These are phyloP conservation scores for Dujonia santamariae DNA, from an alignment of 1,139 yeast genomes.

Conservation along the genomic window DNA sequence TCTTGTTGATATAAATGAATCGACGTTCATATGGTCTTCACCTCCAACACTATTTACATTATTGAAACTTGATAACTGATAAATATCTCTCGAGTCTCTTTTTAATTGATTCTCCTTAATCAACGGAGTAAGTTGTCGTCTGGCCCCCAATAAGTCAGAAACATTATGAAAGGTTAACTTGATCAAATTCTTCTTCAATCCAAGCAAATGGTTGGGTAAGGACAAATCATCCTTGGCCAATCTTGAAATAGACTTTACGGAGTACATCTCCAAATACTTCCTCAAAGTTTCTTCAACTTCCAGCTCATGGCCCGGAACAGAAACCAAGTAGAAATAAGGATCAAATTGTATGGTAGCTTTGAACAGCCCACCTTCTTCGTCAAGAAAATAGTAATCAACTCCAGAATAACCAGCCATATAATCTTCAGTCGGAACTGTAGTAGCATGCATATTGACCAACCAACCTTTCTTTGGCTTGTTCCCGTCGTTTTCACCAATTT, in stretches of 20 bases:
- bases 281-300: constrained; percentile 87
- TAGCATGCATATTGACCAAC: constrained; percentile 84
- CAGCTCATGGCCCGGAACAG: constrained; percentile 62
- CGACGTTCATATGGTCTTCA: constrained; percentile 10
- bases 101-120: constrained; percentile 64
- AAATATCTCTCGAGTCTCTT: constrained; percentile 68
- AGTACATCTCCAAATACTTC: constrained; percentile 58
- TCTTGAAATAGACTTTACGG: constrained; percentile 53
- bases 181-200: constrained; percentile 62
- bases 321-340: constrained; percentile 82
- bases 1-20: constrained; percentile 11
- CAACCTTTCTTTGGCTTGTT: constrained; percentile 70
- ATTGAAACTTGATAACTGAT: constrained; percentile 34
- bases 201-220: constrained; percentile 82
- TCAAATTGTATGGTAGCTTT: constrained; percentile 80
- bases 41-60: constrained; percentile 4
- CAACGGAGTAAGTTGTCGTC: constrained; percentile 66
- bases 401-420: constrained; percentile 70
- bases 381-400: constrained; percentile 93
- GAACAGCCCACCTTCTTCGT: constrained; percentile 95
- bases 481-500: constrained; percentile 54
- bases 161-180: constrained; percentile 74
- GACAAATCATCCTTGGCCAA: constrained; percentile 74
- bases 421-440: constrained; percentile 56
- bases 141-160: constrained; percentile 70